Evolutionary conservation across 2,329 filamentous ascomycete genomes (phyloP).

Genomic region (Teratosphaeria destructans): DNA sequence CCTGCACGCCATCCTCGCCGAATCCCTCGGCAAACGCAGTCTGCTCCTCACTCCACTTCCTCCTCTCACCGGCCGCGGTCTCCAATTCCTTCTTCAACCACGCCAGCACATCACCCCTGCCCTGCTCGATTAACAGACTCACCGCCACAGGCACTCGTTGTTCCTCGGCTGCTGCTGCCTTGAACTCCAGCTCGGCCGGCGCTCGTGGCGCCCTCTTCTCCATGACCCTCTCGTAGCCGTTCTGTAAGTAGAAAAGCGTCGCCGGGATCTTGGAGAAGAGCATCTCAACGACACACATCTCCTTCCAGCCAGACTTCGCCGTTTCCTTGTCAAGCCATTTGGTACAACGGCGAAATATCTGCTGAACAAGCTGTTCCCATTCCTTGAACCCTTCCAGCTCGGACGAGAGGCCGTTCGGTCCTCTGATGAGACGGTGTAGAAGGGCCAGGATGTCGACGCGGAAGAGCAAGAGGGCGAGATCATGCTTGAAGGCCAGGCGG

Average conservation of each 20-base stretch:
- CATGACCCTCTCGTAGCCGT: conserved; percentile 75
- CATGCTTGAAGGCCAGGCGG: conserved; percentile 86
- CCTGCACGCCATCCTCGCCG: conserved; percentile 18
- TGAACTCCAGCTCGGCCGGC: conserved; percentile 75
- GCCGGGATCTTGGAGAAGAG: conserved; percentile 84
- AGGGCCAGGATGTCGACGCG: conserved; percentile 82
- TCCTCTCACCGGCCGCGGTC: conserved; percentile 60
- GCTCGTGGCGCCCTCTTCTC: conserved; percentile 54
- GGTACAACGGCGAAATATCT: conserved; percentile 70
- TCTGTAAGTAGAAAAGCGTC: conserved; percentile 79
- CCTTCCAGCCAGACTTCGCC: conserved; percentile 58
- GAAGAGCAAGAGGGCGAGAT: conserved; percentile 79
- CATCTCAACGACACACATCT: conserved; percentile 72
- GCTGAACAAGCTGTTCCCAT: conserved; percentile 81
- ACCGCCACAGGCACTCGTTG: conserved; percentile 68
- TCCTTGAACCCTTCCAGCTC: conserved; percentile 61
- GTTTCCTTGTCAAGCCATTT: conserved; percentile 53
- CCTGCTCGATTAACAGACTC: conserved; percentile 67
- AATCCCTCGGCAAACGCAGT: conserved; percentile 42
- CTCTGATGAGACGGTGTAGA: conserved; percentile 85
- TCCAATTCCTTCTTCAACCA: conserved; percentile 70
- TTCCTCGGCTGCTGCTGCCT: conserved; percentile 54
- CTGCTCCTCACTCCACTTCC: conserved; percentile 65
- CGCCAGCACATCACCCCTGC: conserved; percentile 61
- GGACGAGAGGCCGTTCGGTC: conserved; percentile 63